Evolutionary conservation across 352 stramenopile species (phyloP).

Genomic region (Globisporangium cylindrosporum): DNA sequence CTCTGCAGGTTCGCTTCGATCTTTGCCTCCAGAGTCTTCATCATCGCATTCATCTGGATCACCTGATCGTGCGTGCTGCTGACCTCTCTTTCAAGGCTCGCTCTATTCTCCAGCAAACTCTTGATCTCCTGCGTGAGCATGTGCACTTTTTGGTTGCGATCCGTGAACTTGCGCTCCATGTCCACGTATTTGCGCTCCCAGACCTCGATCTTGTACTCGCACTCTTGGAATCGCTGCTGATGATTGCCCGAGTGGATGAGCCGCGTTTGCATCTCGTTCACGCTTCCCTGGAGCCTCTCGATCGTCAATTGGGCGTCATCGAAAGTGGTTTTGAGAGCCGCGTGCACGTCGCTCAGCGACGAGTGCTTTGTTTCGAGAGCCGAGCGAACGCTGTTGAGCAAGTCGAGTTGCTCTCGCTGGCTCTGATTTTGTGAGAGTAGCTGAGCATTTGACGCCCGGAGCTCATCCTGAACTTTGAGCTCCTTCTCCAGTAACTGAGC

Average conservation of each 20-base stretch:
- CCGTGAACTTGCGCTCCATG: constrained; percentile 25
- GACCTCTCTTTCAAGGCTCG: constrained; percentile 37
- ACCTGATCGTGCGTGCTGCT: constrained; percentile 36
- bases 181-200: constrained; percentile 35
- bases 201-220: constrained; percentile 38
- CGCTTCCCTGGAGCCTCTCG: constrained; percentile 29
- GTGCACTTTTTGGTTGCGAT: constrained; percentile 23
- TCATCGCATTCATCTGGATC: constrained; percentile 39
- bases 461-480: constrained; percentile 30
- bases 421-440: constrained; percentile 25
- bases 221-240: constrained; percentile 28
- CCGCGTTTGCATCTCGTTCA: constrained; percentile 29
- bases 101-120: constrained; percentile 22
- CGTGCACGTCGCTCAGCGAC: constrained; percentile 28
- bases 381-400: constrained; percentile 38
- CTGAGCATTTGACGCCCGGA: constrained; percentile 31
- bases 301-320: constrained; percentile 29
- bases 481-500: constrained; percentile 55
- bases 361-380: constrained; percentile 39
- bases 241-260: constrained; percentile 21
- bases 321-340: constrained; percentile 28
- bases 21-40: constrained; percentile 47
- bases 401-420: constrained; percentile 29
- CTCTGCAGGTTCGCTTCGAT: constrained; percentile 33
- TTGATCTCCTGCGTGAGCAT: constrained; percentile 24